A percentile compares a stretch with the other conserved stretches of the same genome.
Evolutionary conservation across 192 early-diverging fungal genomes (phyloP).

Genomic region (Backusella liffmaniae): DNA sequence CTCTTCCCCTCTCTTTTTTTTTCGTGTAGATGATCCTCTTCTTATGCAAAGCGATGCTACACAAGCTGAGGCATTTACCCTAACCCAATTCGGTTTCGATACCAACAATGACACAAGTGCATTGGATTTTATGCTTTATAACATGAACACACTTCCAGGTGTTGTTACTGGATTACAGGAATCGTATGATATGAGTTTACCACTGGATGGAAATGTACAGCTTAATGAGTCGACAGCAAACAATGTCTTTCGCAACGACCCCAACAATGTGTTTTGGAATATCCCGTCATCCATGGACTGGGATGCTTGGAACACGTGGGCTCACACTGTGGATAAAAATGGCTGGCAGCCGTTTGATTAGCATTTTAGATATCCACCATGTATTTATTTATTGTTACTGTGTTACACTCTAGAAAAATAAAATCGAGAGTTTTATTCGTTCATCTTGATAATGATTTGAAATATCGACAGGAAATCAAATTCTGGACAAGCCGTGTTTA

Average conservation of each 20-base stretch:
- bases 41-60: not conserved
- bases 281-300: not conserved
- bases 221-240: not conserved
- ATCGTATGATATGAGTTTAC: not conserved
- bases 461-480: no score
- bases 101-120: not conserved
- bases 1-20: not conserved
- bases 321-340: not conserved
- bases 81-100: not conserved
- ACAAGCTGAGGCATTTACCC: not conserved
- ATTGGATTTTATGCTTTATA: not conserved
- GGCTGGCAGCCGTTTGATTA: conserved; percentile 3
- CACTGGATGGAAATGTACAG: not conserved
- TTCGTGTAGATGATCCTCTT: not conserved
- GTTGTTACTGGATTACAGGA: not conserved
- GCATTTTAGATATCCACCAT: not conserved
- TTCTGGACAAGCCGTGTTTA: no score
- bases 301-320: not conserved
- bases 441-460: no score
- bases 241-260: conserved; percentile 1
- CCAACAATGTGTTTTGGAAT: conserved; percentile 12
- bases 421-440: no score
- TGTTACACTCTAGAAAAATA: no score
- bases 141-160: not conserved
- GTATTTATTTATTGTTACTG: no score